A percentile compares a stretch with the other conserved stretches of the same genome.
These are phyloP conservation scores for Xylariaceae sp. DNA, from an alignment of 2,329 filamentous ascomycete genomes.

Conservation along the genomic window DNA sequence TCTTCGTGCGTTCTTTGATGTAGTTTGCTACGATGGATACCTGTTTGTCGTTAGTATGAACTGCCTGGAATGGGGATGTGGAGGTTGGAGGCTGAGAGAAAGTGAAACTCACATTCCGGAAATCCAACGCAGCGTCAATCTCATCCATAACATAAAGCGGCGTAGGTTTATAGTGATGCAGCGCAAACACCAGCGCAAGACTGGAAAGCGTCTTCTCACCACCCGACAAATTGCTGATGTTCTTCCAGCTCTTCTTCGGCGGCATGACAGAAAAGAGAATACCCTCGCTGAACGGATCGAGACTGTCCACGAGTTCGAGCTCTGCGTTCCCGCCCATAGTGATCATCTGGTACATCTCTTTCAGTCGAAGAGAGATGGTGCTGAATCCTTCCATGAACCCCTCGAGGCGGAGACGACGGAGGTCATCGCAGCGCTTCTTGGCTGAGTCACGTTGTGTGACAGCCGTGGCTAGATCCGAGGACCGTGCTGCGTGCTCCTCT, in stretches of 20 bases:
- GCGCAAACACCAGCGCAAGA: slow-evolving; percentile 91
- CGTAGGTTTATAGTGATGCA: slow-evolving; percentile 97
- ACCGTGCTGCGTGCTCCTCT: slow-evolving; percentile 75
- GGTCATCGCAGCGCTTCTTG: slow-evolving; percentile 89
- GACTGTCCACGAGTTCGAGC: slow-evolving; percentile 89
- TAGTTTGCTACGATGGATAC: slow-evolving; percentile 97
- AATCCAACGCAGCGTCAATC: slow-evolving; percentile 96
- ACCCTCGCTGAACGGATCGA: slow-evolving; percentile 95
- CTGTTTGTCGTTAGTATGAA: slow-evolving; percentile 38
- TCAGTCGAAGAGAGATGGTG: slow-evolving; percentile 86
- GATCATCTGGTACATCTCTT: slow-evolving; percentile 99
- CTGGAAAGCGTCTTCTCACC: slow-evolving; percentile 96
- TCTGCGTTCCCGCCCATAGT: slow-evolving; percentile 99
- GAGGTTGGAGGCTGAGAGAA: too few relatives aligned
- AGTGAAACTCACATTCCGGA: slow-evolving; percentile 78
- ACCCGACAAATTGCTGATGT: slow-evolving; percentile 91
- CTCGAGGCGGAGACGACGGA: slow-evolving; percentile 83
- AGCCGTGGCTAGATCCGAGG: slow-evolving; percentile 77
- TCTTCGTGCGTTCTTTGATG: slow-evolving; percentile 98
- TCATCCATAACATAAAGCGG: slow-evolving; percentile 99
- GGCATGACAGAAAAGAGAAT: slow-evolving; percentile 99
- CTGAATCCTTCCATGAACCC: slow-evolving; percentile 99
- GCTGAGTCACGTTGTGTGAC: slow-evolving; percentile 75
- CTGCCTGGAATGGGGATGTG: too few relatives aligned
- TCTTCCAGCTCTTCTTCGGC: slow-evolving; percentile 99